A percentile compares a stretch with the other conserved stretches of the same genome.
phyloP scores from a whole-genome alignment of 148 eudicot genomes.

The Camellia lanceoleosa region DNA sequence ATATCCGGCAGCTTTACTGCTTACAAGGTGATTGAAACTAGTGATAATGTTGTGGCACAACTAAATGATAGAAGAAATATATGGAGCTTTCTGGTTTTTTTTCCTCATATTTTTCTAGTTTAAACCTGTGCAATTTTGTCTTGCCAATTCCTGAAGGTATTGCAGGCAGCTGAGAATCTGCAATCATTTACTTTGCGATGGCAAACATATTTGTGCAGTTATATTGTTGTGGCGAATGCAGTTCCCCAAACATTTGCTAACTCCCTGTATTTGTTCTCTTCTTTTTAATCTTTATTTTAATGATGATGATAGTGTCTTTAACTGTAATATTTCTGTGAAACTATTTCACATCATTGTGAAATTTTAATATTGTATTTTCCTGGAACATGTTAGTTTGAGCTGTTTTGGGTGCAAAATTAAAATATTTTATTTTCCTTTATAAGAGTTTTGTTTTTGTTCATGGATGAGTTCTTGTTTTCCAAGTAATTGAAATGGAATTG shows the following conservation, averaged over 20 bases:
- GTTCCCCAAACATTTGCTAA: neutral
- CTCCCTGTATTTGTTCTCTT: slow-evolving; percentile 8
- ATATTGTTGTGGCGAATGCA: no score
- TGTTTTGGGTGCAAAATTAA: neutral
- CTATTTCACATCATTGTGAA: slow-evolving; percentile 14
- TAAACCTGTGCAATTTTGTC: neutral
- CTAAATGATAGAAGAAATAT: neutral
- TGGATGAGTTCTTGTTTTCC: neutral
- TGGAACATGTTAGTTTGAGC: slow-evolving; percentile 3
- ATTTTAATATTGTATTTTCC: slow-evolving; percentile 14
- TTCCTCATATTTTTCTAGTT: neutral
- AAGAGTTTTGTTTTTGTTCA: neutral
- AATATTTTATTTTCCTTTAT: neutral
- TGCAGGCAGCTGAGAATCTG: slow-evolving; percentile 20
- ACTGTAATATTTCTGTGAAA: slow-evolving; percentile 13
- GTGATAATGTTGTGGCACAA: neutral
- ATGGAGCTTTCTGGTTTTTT: slow-evolving; percentile 7
- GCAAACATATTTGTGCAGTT: no score
- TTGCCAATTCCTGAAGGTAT: slow-evolving; percentile 18
- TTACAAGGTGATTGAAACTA: slow-evolving; percentile 56
- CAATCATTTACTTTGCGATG: neutral
- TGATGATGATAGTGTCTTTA: neutral
- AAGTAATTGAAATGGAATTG: no score
- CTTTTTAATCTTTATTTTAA: neutral
- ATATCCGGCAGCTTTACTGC: slow-evolving; percentile 84